Evolutionary conservation across 2,329 filamentous ascomycete species (phyloP).

Genomic region (Cordyceps pruinosa): DNA sequence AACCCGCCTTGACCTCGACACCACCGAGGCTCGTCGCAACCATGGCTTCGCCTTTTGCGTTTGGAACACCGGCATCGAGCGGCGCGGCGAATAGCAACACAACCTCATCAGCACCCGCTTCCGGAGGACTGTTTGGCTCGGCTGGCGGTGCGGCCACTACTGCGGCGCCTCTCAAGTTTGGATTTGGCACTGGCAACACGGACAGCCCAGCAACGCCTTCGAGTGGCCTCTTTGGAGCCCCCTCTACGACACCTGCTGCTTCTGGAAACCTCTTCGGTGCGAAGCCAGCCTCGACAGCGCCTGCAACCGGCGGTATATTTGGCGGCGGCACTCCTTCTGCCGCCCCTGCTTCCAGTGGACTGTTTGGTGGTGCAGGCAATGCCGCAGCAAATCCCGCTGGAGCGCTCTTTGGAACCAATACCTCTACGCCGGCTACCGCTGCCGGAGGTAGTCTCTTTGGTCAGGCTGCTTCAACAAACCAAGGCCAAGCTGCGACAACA

Average conservation of each 20-base stretch:
- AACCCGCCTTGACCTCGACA: neutral
- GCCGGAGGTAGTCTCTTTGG: conserved; percentile 20
- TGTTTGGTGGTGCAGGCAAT: conserved; percentile 32
- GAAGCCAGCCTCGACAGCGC: conserved; percentile 15
- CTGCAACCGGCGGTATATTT: conserved; percentile 32
- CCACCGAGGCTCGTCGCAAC: conserved; percentile 9
- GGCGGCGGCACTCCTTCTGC: conserved; percentile 30
- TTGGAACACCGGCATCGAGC: conserved; percentile 29
- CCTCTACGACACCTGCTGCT: conserved; percentile 7
- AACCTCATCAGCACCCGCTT: conserved; percentile 30
- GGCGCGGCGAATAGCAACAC: conserved; percentile 25
- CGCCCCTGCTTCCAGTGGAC: conserved; percentile 31
- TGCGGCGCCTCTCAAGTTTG: conserved; percentile 20
- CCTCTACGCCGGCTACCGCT: conserved; percentile 19
- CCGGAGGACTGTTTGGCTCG: conserved; percentile 23
- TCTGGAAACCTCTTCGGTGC: conserved; percentile 16
- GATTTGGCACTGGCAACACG: conserved; percentile 22
- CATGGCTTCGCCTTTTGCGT: conserved; percentile 34
- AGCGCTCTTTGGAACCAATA: conserved; percentile 16
- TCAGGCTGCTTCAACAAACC: conserved; percentile 14
- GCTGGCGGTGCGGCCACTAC: conserved; percentile 18
- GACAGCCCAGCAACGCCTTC: conserved; percentile 5
- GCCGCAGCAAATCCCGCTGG: conserved; percentile 22
- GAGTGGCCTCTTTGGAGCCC: conserved; percentile 5
- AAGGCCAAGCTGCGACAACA: conserved; percentile 13